Conservation (phyloP, 2,329 filamentous ascomycete genomes). For the Beauveria brongniartii region DNA sequence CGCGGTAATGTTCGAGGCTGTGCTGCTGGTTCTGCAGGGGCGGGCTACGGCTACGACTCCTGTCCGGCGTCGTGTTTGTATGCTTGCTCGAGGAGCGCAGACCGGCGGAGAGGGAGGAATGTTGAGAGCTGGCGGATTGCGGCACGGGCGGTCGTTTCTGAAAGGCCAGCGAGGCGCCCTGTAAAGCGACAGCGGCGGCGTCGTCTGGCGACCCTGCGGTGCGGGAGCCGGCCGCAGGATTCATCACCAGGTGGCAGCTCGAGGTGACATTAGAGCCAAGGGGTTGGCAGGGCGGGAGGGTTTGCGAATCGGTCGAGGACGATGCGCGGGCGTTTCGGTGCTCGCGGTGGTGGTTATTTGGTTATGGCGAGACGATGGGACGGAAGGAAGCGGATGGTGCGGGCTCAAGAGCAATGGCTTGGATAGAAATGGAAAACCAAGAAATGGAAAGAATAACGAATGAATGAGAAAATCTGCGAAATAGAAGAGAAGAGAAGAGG, state of each 20-base stretch:
- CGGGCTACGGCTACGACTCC: slow-evolving; percentile 12
- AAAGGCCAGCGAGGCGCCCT: slow-evolving; percentile 49
- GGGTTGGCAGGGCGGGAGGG: not conserved
- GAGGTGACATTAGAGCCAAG: slow-evolving; percentile 15
- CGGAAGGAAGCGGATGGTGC: no score
- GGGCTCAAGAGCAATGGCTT: no score
- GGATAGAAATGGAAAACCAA: no score
- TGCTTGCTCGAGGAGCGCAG: not conserved
- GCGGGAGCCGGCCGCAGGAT: slow-evolving; percentile 23
- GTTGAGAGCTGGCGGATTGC: not conserved
- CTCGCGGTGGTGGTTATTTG: not conserved
- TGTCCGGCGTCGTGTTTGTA: not conserved
- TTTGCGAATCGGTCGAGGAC: not conserved
- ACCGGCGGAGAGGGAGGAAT: not conserved
- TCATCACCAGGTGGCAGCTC: slow-evolving; percentile 23
- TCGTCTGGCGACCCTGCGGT: slow-evolving; percentile 25
- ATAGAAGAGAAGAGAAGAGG: no score
- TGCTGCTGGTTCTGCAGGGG: slow-evolving; percentile 15
- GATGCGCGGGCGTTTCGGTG: no score
- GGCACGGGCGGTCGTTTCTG: slow-evolving; percentile 24
- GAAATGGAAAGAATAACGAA: no score
- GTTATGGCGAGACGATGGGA: no score
- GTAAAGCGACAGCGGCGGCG: slow-evolving; percentile 39
- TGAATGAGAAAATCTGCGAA: no score
- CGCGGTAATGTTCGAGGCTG: slow-evolving; percentile 10